Percentiles rank a stretch among this genome's conserved stretches.
Conservation (phyloP, 768 basidiomycete species). For the Trametes coccinea region DNA sequence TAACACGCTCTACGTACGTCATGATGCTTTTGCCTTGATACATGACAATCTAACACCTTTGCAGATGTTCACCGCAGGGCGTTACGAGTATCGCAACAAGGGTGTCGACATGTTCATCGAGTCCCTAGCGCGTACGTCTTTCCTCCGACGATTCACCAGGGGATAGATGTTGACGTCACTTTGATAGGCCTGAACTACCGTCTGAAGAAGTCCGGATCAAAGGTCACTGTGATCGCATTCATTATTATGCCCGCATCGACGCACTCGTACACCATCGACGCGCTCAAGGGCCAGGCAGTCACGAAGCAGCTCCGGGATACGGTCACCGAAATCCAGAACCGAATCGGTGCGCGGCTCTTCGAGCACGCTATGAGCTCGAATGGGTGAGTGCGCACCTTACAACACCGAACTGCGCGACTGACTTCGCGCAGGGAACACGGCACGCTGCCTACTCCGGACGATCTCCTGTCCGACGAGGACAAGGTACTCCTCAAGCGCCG, state of each 20-base stretch:
- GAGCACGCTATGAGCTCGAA: conserved; percentile 93
- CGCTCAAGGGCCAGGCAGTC: conserved; percentile 95
- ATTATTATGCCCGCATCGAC: conserved; percentile 98
- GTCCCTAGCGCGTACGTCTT: conserved; percentile 74
- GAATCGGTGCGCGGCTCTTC: conserved; percentile 89
- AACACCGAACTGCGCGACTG: not conserved
- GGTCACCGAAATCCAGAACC: conserved; percentile 91
- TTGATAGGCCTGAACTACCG: conserved; percentile 57
- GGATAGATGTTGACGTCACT: not conserved
- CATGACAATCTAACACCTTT: conserved; percentile 6
- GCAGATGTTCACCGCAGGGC: conserved; percentile 98
- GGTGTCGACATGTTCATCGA: conserved; percentile 99
- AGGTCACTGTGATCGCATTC: conserved; percentile 91
- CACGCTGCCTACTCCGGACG: conserved; percentile 68
- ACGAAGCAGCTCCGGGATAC: conserved; percentile 96
- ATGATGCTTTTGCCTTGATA: not conserved
- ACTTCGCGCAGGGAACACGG: conserved; percentile 60
- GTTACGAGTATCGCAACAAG: conserved; percentile 99
- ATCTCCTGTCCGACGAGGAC: conserved; percentile 88
- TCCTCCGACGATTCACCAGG: not conserved
- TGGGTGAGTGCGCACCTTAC: conserved; percentile 52
- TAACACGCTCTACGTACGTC: conserved; percentile 78
- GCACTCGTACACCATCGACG: conserved; percentile 96
- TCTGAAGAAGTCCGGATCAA: conserved; percentile 62
- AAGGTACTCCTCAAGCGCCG: conserved; percentile 93